Evolutionary conservation across 2,329 filamentous ascomycete species (phyloP), one percentile per base, ranked within the genome.

Genomic region (Thermochaetoides dissita): DNA sequence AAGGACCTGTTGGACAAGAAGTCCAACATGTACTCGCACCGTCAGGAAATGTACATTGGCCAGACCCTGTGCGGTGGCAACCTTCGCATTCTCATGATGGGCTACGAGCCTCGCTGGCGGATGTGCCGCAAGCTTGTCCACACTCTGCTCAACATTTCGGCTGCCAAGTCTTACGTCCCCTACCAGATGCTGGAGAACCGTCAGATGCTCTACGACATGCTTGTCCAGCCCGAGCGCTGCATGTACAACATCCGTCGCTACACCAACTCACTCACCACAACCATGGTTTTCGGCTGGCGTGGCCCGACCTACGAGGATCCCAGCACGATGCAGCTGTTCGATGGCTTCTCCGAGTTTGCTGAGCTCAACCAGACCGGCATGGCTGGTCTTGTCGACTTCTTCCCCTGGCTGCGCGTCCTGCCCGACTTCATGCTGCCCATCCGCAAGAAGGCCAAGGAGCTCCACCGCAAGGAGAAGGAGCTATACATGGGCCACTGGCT

Each of bases 141-240:
- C 50, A 57, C 55, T 2, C 58, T 69, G 2, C 63, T 74, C 29
- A 70, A 72, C 47, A 53, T 68, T 40, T 63, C 58, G 0, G 60
- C 63, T 1, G 62, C 68, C 3, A 62, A 60, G 41, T 56, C 58
- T 7, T 78, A 77, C 44, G 61, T 74, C 2, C 63, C 67, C 2
- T 76, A 74, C 47, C 71, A 76, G 48, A 63, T 68, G 38, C 59
- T 76, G 3, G 72, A 76, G 52, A 71, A 67, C 53, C 71, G 68
- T 50, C 63, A 67, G 39, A 69, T 76, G 69, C 56, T 73, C 12
- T 59, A 46, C 36, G 65, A 68, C 6, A 54, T 76, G 11, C 49
- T 74, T 3, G 60, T 65, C 0, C 45, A 57, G 2, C 69, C 70
- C 0, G 49, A 66, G 1, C 46, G 58, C 7, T 67, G 69, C 43